These are phyloP conservation scores for Cladosporium cucumerinum DNA, from an alignment of 2,329 filamentous ascomycete genomes.

Conservation along the genomic window DNA sequence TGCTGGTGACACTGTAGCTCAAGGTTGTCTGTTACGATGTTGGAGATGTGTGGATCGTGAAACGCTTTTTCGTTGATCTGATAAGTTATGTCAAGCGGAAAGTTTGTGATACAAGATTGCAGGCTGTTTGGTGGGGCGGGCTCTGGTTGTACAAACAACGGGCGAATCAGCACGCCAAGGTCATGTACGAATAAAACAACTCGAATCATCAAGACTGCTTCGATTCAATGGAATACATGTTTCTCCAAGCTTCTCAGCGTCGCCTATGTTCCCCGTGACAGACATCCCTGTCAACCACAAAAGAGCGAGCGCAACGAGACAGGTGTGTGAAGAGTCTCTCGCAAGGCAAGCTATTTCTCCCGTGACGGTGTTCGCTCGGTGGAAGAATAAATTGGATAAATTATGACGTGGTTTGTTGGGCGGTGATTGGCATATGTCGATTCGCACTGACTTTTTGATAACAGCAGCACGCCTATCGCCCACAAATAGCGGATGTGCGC, in stretches of 20 bases:
- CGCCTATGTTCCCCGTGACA: not conserved
- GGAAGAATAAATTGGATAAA: not conserved
- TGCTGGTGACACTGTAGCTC: too few species aligned
- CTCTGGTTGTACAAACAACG: not conserved
- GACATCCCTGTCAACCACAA: too few species aligned
- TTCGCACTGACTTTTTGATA: not conserved
- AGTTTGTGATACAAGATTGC: slow-evolving; percentile 5
- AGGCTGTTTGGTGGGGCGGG: not conserved
- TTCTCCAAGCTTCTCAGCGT: not conserved
- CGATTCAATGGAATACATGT: not conserved
- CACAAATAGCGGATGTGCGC: not conserved
- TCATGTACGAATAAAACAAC: too few species aligned
- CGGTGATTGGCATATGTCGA: slow-evolving; percentile 2
- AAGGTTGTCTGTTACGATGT: not conserved
- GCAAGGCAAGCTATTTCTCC: not conserved
- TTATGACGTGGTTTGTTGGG: not conserved
- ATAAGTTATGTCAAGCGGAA: not conserved
- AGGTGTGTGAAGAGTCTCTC: not conserved
- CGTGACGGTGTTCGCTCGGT: not conserved
- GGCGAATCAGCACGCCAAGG: slow-evolving; percentile 2
- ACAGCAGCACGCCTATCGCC: not conserved
- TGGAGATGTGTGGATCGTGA: not conserved
- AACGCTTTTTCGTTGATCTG: not conserved
- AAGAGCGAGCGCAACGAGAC: too few species aligned
- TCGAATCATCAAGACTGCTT: not conserved